phyloP scores from a whole-genome alignment of 108 stramenopile species.

The Seminavis robusta region DNA sequence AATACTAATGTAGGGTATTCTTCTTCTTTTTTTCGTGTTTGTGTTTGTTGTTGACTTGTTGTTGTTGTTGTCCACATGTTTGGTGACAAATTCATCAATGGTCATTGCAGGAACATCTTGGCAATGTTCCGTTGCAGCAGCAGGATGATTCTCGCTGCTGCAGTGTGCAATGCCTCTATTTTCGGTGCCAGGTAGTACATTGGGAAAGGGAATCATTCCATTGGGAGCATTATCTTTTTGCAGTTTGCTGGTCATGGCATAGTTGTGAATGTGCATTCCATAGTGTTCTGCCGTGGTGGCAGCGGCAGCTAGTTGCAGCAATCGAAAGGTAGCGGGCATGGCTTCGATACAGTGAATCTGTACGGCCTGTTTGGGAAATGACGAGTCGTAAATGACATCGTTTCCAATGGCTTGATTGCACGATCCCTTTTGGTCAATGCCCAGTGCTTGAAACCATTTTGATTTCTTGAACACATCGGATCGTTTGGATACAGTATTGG shows the following conservation, averaged over 20 bases:
- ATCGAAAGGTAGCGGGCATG: slow-evolving; percentile 44
- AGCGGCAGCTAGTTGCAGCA: slow-evolving; percentile 7
- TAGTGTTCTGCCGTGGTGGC: slow-evolving; percentile 9
- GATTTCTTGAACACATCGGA: slow-evolving; percentile 34
- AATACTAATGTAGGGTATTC: slow-evolving; percentile 35
- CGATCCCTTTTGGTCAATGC: no score
- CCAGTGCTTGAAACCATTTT: slow-evolving; percentile 25
- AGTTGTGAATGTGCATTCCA: slow-evolving; percentile 31
- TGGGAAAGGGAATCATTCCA: slow-evolving; percentile 32
- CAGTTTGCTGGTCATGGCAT: slow-evolving; percentile 30
- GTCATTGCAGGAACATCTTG: no score
- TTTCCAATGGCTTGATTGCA: no score
- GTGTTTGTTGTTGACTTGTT: no score
- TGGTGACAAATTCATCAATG: no score
- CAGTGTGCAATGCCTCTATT: slow-evolving; percentile 37
- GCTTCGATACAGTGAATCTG: slow-evolving; percentile 67
- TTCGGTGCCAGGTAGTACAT: slow-evolving; percentile 16
- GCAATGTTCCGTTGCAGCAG: no score
- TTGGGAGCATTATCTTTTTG: no score
- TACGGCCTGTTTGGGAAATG: slow-evolving; percentile 7
- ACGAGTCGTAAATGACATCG: no score
- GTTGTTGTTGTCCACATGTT: no score
- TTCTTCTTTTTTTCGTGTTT: no score
- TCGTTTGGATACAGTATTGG: slow-evolving; percentile 49
- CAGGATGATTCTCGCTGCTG: not conserved